Conservation (phyloP, 768 basidiomycete species). For the Collybia sp. region DNA sequence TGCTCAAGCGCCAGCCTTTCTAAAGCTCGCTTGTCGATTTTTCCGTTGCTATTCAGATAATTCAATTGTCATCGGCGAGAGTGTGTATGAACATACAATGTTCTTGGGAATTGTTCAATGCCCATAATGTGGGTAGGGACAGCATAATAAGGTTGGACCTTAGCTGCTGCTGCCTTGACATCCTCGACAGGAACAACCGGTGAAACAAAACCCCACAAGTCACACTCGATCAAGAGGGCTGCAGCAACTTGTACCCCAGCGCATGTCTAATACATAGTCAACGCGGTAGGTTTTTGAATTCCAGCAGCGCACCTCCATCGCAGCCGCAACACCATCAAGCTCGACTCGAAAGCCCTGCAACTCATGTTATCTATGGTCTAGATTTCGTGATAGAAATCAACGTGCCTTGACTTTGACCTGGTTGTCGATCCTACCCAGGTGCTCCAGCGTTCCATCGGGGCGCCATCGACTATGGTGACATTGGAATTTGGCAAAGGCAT, state of each 20-base stretch:
- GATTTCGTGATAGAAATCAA: background rate
- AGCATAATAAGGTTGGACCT: conserved; percentile 54
- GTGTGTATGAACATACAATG: conserved; percentile 29
- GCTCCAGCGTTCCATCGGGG: conserved; percentile 47
- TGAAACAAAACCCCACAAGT: conserved; percentile 15
- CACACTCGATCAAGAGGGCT: conserved; percentile 14
- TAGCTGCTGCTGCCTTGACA: conserved; percentile 12
- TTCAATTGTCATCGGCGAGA: background rate
- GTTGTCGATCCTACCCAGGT: conserved; percentile 56
- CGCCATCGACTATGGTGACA: conserved; percentile 36
- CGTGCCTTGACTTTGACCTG: conserved; percentile 59
- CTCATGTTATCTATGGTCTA: background rate
- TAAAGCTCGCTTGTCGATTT: conserved; percentile 44
- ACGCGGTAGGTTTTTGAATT: background rate
- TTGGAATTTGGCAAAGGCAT: background rate
- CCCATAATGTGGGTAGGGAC: conserved; percentile 43
- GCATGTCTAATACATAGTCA: conserved; percentile 1
- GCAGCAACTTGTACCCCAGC: conserved; percentile 9
- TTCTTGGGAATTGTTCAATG: conserved; percentile 46
- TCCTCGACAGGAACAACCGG: conserved; percentile 8
- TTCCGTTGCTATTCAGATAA: conserved; percentile 35
- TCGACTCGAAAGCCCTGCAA: conserved; percentile 57
- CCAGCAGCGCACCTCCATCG: conserved; percentile 41
- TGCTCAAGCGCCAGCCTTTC: conserved; percentile 28
- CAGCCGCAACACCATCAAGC: conserved; percentile 55